Evolutionary conservation across 495 filamentous ascomycete species (phyloP), one percentile per base, ranked within the genome.

Genomic region (Penicillium desertorum): DNA sequence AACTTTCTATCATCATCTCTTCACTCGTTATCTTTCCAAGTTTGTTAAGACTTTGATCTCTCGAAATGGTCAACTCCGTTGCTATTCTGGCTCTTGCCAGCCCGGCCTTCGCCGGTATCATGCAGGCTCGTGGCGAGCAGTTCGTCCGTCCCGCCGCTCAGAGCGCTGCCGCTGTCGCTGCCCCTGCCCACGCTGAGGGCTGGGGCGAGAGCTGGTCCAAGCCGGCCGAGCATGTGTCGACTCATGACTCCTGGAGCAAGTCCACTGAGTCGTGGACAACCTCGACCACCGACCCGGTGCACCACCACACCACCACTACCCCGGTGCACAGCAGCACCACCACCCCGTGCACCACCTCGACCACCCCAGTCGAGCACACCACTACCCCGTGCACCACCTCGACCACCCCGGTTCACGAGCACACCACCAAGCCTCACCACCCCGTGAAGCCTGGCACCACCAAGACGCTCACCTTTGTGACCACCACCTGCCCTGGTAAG

Each of bases 51-150:
- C 59, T 64, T 56, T 50, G 57, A 63, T 62, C 49, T 62, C 60
- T 66, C 72, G 58, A 74, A 62, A 78, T 78, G 76, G 66, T 77
- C 54, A 70, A 73, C 54, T 66, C 68, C 60, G 37, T 75, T 65
- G 70, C 76, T 59, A 57, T 78, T 51, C 57, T 78, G 66, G 73
- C 70, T 44, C 64, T 78, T 63, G 67, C 73, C 54, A 67, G 64
- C 63, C 74, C 74, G 34, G 73, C 73, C 36, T 64, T 78, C 34
- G 76, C 73, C 53, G 73, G 72, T 65, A 67, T 78, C 37, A 69
- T 73, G 48, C 64, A 74, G 54, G 62, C 57, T 45, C 69, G 64
- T 55, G 68, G 63, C 55, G 64, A 56, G 39, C 60, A 62, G 3
- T 55, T 37, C 43, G 29, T 64, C 20, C 45, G 29, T 36, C 56